Conservation (phyloP, 768 basidiomycete genomes). For the Leccinum incarnatum region DNA sequence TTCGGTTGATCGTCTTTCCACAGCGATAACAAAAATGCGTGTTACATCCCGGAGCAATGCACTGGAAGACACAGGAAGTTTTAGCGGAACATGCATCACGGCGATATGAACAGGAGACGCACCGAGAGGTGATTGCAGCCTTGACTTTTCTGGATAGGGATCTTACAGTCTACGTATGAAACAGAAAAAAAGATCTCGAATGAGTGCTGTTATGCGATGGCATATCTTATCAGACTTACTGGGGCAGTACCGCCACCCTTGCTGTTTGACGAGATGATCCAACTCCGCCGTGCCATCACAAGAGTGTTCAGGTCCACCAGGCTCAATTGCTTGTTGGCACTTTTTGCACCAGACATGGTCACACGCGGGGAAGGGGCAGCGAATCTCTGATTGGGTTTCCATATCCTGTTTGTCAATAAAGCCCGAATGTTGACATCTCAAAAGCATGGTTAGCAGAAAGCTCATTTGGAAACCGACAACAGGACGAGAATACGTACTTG, state of each 20-base stretch:
- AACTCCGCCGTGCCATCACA: constrained; percentile 60
- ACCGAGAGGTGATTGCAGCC: constrained; percentile 65
- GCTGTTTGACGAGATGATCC: constrained; percentile 45
- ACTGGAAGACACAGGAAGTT: constrained; percentile 32
- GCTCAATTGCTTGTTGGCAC: constrained; percentile 44
- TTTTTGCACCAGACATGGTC: constrained; percentile 56
- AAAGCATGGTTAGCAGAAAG: not conserved
- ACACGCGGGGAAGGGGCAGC: constrained; percentile 51
- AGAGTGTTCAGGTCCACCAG: constrained; percentile 43
- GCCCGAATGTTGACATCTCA: constrained; percentile 49
- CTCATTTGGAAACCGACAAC: not conserved
- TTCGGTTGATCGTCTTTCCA: constrained; percentile 43
- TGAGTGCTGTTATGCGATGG: not conserved
- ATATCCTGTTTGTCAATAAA: constrained; percentile 52
- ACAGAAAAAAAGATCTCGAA: too few species aligned
- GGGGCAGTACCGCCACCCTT: constrained; percentile 65
- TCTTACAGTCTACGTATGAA: constrained; percentile 38
- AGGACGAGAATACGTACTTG: constrained; percentile 36
- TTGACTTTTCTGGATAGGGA: constrained; percentile 47
- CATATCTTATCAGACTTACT: constrained; percentile 32
- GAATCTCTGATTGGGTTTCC: constrained; percentile 37
- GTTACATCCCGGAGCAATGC: constrained; percentile 55
- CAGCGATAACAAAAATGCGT: constrained; percentile 56
- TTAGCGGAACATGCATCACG: not conserved
- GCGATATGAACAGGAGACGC: constrained; percentile 17